These are phyloP conservation scores for Aspergillus sp. DNA, from an alignment of 2,329 filamentous ascomycete species.

Conservation along the genomic window DNA sequence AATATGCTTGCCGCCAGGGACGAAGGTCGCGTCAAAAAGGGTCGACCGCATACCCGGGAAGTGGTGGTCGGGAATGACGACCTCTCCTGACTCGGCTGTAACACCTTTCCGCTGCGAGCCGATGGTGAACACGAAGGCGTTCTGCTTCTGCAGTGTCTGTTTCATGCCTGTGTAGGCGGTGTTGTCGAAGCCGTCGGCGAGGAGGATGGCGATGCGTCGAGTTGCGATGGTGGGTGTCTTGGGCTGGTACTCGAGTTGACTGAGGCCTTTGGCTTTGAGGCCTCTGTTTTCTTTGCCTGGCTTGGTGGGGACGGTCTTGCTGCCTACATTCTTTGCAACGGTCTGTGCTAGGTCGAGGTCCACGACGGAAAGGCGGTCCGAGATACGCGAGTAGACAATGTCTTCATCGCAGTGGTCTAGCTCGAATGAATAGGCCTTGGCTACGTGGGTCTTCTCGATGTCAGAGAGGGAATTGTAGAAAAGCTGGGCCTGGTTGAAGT, in stretches of 20 bases:
- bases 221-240: slow-evolving; percentile 62
- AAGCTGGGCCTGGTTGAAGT: slow-evolving; percentile 32
- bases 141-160: slow-evolving; percentile 55
- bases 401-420: slow-evolving; percentile 63
- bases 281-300: slow-evolving; percentile 59
- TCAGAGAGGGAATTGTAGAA: slow-evolving; percentile 33
- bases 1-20: slow-evolving; percentile 66
- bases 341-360: slow-evolving; percentile 63
- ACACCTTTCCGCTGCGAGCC: slow-evolving; percentile 63
- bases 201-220: slow-evolving; percentile 68
- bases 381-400: slow-evolving; percentile 68
- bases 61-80: slow-evolving; percentile 67
- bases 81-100: slow-evolving; percentile 56
- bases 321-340: slow-evolving; percentile 70
- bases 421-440: slow-evolving; percentile 36
- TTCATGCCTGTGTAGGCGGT: slow-evolving; percentile 62
- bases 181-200: slow-evolving; percentile 72
- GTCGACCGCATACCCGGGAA: slow-evolving; percentile 72
- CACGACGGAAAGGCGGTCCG: slow-evolving; percentile 64
- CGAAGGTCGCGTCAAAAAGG: slow-evolving; percentile 74
- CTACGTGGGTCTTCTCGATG: slow-evolving; percentile 30
- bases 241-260: slow-evolving; percentile 62
- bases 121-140: slow-evolving; percentile 69
- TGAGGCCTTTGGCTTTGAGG: slow-evolving; percentile 58
- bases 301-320: slow-evolving; percentile 49